Evolutionary conservation across 352 stramenopile genomes (phyloP), one percentile per base, ranked within the genome.

Genomic region (Discostella stelligera): DNA sequence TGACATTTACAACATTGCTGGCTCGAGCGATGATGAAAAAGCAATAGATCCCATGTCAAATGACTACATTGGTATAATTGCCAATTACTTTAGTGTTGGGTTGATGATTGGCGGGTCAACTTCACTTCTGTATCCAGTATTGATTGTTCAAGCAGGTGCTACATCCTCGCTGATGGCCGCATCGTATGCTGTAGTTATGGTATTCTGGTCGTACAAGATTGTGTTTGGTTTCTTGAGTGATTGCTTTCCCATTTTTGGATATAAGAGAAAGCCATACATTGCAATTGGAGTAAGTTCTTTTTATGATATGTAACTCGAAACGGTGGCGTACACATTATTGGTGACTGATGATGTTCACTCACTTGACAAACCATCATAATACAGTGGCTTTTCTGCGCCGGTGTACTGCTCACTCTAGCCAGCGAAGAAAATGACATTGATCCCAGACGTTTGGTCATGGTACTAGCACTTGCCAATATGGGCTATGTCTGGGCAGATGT

Each of bases 221-320:
- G 91, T 96, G 32, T 86, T 95, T 68, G 94, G 94, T 10, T 83
- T 97, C 48, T 41, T 96, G n/a, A 95, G 88, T 18, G 94, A 97
- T 71, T 89, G 93, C 32, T 77, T 94, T 52, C 94, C 94, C 5
- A 95, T 97, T 67, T 85, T 76, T 41, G 91, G 93, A 52, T 95
- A 94, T 77, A 93, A 91, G 6, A 88, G 94, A 56, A 96, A 96
- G 84, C 94, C 89, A 20, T 96, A 95, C 79, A 94, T 96, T 69
- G 79, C 92, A 23, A 79, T 93, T 10, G 94, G 94, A 2, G 58
- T 66, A 37, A 66, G 58, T 66, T 32, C 11, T 52, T 65, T 13
- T 3, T n/a, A 30, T 21, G 32, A 32, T n/a, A n/a, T 32, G 27
- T 5, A 32, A 32, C 2, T 6, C 27, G 5, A 32, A 32, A 37